These are phyloP conservation scores for Carex arenaria DNA, from an alignment of 202 grass and related monocot species.

Conservation along the genomic window DNA sequence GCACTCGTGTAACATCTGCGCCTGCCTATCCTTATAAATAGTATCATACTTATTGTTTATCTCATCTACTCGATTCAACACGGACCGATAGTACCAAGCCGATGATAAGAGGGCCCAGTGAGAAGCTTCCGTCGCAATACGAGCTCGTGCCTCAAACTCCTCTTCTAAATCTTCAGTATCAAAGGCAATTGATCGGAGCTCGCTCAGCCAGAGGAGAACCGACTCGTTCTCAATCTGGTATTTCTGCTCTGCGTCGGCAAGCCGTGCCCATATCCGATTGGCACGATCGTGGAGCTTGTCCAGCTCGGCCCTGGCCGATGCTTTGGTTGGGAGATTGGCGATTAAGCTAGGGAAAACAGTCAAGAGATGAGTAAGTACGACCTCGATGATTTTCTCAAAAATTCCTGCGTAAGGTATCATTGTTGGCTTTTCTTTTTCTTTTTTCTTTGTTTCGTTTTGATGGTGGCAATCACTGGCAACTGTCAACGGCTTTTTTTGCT, in stretches of 20 bases:
- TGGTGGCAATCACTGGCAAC: background rate
- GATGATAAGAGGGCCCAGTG: background rate
- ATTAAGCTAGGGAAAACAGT: background rate
- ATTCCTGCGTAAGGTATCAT: background rate
- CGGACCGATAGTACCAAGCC: background rate
- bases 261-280: background rate
- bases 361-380: background rate
- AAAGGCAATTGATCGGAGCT: slow-evolving; percentile 25
- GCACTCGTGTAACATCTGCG: background rate
- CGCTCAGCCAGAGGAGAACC: slow-evolving; percentile 26
- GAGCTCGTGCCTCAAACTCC: background rate
- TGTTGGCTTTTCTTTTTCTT: background rate
- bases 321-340: background rate
- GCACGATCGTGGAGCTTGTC: background rate
- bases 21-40: background rate
- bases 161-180: slow-evolving; percentile 25
- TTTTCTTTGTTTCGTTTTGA: background rate
- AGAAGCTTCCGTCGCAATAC: background rate
- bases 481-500: too few relatives aligned
- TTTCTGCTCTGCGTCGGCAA: slow-evolving; percentile 27
- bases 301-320: background rate
- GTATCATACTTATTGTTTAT: background rate
- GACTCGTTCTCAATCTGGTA: slow-evolving; percentile 12
- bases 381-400: background rate
- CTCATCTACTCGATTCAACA: slow-evolving; percentile 4